Base-by-base conservation (phyloP, 139 green algal genomes). In the Chlorella ohadii region DNA sequence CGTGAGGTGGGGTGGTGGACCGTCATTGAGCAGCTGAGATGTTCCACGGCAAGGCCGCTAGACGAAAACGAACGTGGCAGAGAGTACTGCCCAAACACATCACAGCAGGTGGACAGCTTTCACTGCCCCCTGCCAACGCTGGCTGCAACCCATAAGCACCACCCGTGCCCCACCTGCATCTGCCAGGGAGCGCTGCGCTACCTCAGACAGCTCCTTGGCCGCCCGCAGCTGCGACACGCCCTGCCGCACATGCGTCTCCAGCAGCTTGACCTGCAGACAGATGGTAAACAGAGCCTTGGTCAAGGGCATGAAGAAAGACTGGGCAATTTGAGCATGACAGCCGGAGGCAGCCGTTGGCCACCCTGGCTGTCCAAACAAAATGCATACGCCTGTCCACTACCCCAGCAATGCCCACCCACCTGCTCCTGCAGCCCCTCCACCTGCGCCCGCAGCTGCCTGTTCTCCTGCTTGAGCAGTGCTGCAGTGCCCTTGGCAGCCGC, bases 151-250 rank as follows among this genome's bases (percentile, higher is more conserved):
- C 66, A 34, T 20, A 23, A 70, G 33, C 55, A 6, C 55, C 13
- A 27, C 5, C 65, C 31, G 4, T 38, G 4, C 65, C 72, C 19
- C 23, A 82, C 76, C 76, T 57, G 78, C 78, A 47, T 83, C 78
- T 0, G n/a, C 63, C 7, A 83, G 63, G 63, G 17, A 33, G 39
- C 63, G 66, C 70, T 79, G 68, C 2, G 68, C 68, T 22, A 28
- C 39, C 4, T 31, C 70, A 13, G 68, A 28, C 36, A 79, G 55
- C 44, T 85, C 68, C 36, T 67, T 61, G 36, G 67, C 80, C 31
- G 76, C n/a, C n/a, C 70, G 51, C 68, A 85, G 80, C 68, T 85
- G 80, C 33, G 63, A 41, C 36, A 70, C 56, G 38, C 80, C 68
- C 36, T 72, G 34, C 17, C 56, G 68, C 36, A 85, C 70, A 6